Conservation (phyloP, 148 eudicot genomes). For the Amaranthus cruentus region DNA sequence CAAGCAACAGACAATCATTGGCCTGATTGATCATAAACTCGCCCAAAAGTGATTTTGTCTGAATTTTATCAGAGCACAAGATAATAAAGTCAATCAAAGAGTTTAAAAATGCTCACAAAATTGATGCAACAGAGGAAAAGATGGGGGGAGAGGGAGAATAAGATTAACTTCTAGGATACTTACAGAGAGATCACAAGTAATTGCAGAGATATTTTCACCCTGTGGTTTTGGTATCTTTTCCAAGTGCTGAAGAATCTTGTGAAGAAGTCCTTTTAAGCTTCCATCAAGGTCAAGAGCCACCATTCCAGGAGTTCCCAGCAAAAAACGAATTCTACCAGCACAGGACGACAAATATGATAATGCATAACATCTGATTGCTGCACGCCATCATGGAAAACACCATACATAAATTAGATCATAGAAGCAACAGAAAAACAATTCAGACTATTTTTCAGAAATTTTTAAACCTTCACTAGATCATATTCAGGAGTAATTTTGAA, state of each 20-base stretch:
- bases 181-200: slow-evolving; percentile 95
- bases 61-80: neutral
- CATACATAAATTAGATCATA: neutral
- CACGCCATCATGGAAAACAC: slow-evolving; percentile 22
- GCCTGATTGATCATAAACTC: neutral
- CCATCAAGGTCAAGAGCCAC: slow-evolving; percentile 95
- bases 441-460: no score
- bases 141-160: neutral
- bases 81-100: neutral
- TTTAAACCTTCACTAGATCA: neutral
- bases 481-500: neutral
- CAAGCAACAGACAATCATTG: no score
- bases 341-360: slow-evolving; percentile 93
- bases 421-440: neutral
- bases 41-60: neutral
- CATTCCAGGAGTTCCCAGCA: slow-evolving; percentile 96
- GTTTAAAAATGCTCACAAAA: neutral
- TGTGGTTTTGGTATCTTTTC: slow-evolving; percentile 93
- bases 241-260: slow-evolving; percentile 87
- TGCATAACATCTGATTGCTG: slow-evolving; percentile 98
- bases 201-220: slow-evolving; percentile 89
- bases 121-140: neutral
- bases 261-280: slow-evolving; percentile 79
- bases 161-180: slow-evolving; percentile 25
- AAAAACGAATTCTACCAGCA: slow-evolving; percentile 90